Evolutionary conservation across 2,329 filamentous ascomycete genomes (phyloP), one percentile per base, ranked within the genome.

Genomic region (Colletotrichum sublineola): DNA sequence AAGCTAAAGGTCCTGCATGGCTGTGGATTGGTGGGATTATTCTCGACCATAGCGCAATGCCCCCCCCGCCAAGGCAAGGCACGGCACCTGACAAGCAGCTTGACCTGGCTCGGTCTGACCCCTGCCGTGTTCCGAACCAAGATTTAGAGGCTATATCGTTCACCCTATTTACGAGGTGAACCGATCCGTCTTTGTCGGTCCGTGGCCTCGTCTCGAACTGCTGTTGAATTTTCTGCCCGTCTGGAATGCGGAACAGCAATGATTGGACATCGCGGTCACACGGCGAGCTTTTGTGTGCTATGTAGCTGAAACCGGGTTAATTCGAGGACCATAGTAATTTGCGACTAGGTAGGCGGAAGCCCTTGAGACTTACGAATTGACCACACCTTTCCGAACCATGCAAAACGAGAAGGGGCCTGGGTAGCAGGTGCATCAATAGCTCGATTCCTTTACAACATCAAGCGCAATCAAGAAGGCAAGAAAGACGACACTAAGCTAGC

Each of bases 381-480:
- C 14, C 14, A 24, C 5, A 15, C 40, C n/a, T 1, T 24, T 31
- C 20, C 5, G n/a, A 8, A 15, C 24, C 8, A 52, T 29, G 36
- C 33, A 18, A 14, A 29, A 11, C 15, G 61, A 40, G 18, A 36
- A 6, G 5, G 11, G n/a, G n/a, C 3, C 9, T 12, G 33, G 3
- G 9, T 9, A 11, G 7, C 8, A 24, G 29, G 24, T 9, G 20
- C 7, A 8, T 14, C 3, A 44, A 14, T 18, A 12, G 44, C 3
- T 18, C 11, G 58, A 70, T 64, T 70, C 61, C 55, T 73, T 71
- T 53, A 68, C 29, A 74, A 73, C 53, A 9, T 74, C 73, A 11
- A 75, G 58, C 9, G 66, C 74, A 24, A 76, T 57, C 4, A 75
- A 52, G 33, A 76, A 57, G 52, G 66, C 71, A 11, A 75, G 69